phyloP scores from a whole-genome alignment of 176 grass and related monocot species.

The Urochloa ruziziensis region DNA sequence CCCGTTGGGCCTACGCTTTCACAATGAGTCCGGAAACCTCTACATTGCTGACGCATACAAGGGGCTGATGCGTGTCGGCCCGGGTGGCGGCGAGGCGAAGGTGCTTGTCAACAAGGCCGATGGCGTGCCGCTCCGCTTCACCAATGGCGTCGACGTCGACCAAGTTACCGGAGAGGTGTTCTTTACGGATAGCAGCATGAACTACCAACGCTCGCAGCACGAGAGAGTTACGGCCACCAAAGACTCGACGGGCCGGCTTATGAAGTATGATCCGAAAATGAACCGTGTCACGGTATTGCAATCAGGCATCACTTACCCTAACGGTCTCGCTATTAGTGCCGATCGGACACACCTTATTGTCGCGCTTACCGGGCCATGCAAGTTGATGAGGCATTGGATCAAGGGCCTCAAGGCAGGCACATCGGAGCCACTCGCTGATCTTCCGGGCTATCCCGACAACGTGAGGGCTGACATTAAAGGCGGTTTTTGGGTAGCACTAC shows the following conservation, averaged over 20 bases:
- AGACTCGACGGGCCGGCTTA: not conserved
- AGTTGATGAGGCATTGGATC: slow-evolving; percentile 40
- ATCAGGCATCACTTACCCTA: not conserved
- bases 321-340: slow-evolving; percentile 9
- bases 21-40: too few species aligned
- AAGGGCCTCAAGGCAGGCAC: not conserved
- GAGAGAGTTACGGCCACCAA: not conserved
- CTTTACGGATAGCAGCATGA: slow-evolving; percentile 40
- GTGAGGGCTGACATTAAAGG: too few species aligned
- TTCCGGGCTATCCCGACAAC: too few species aligned
- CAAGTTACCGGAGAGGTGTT: slow-evolving; percentile 24
- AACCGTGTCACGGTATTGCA: not conserved
- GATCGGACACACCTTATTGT: slow-evolving; percentile 25
- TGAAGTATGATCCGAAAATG: not conserved
- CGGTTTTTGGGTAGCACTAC: too few species aligned
- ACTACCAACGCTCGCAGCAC: slow-evolving; percentile 15
- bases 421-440: slow-evolving; percentile 18
- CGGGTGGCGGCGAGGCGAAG: slow-evolving; percentile 19
- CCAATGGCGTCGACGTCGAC: too few species aligned
- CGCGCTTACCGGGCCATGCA: not conserved
- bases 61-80: slow-evolving; percentile 21
- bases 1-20: too few species aligned
- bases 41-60: too few species aligned
- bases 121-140: slow-evolving; percentile 37
- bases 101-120: slow-evolving; percentile 9